Conservation (phyloP, 148 eudicot species). For the Linanthus parryae region DNA sequence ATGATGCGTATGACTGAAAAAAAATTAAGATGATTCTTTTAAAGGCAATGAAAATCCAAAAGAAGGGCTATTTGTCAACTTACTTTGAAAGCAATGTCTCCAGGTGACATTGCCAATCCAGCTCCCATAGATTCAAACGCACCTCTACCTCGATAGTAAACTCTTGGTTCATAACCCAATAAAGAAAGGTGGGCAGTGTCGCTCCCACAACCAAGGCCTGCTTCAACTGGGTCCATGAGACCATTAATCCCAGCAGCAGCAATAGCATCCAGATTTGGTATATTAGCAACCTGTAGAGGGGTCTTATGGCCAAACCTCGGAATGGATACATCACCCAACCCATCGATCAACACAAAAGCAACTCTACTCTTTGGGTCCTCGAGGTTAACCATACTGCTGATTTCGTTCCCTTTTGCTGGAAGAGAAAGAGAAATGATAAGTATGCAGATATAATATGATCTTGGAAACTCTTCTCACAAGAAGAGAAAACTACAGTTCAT, state of each 20-base stretch:
- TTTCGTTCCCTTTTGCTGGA: too few relatives aligned
- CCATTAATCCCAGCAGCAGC: conserved; percentile 97
- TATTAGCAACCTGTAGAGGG: conserved; percentile 58
- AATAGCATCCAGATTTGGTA: conserved; percentile 79
- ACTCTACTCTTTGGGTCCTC: conserved; percentile 62
- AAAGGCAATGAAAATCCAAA: background rate
- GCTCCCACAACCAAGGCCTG: conserved; percentile 93
- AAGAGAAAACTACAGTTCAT: too few relatives aligned
- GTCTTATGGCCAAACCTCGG: conserved; percentile 72
- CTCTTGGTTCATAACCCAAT: conserved; percentile 90
- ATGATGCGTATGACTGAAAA: too few relatives aligned
- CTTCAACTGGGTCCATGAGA: conserved; percentile 98
- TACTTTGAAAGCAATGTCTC: conserved; percentile 98
- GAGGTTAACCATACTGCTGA: conserved; percentile 46
- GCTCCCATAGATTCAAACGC: conserved; percentile 99
- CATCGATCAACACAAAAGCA: conserved; percentile 86
- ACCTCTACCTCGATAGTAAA: conserved; percentile 95
- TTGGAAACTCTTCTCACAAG: too few relatives aligned
- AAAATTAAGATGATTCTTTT: background rate
- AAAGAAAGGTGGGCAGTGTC: conserved; percentile 98
- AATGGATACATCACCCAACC: conserved; percentile 90
- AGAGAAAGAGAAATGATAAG: too few relatives aligned
- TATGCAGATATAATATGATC: too few relatives aligned
- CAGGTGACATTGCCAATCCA: conserved; percentile 97
- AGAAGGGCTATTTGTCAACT: background rate